phyloP scores from a whole-genome alignment of 768 basidiomycete genomes.

The Calocybe cyanea region DNA sequence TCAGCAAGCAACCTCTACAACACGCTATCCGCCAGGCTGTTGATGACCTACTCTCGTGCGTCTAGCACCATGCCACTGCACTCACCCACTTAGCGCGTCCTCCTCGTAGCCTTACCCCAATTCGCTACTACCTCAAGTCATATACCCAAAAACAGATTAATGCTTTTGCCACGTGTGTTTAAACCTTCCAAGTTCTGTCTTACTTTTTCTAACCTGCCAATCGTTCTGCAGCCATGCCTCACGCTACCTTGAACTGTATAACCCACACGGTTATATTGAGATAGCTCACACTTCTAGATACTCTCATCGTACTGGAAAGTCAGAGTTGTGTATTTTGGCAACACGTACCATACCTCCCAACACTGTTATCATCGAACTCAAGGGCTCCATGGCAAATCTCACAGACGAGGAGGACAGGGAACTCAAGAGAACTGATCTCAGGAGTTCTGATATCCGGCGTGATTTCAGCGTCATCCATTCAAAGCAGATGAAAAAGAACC shows the following conservation, averaged over 20 bases:
- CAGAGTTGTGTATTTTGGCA: conserved; percentile 83
- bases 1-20: conserved; percentile 49
- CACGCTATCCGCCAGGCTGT: conserved; percentile 68
- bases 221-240: conserved; percentile 66
- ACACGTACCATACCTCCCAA: conserved; percentile 68
- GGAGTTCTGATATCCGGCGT: conserved; percentile 72
- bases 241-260: conserved; percentile 85
- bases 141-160: conserved; percentile 85
- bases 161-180: conserved; percentile 86
- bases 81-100: conserved; percentile 16
- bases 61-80: conserved; percentile 19
- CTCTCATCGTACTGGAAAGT: conserved; percentile 83
- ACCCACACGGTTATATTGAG: conserved; percentile 80
- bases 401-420: conserved; percentile 85
- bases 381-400: conserved; percentile 87
- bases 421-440: conserved; percentile 76
- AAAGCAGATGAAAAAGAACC: conserved; percentile 88
- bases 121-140: conserved; percentile 72
- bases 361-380: conserved; percentile 77
- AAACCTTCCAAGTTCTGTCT: conserved; percentile 20
- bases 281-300: conserved; percentile 88
- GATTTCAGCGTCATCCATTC: conserved; percentile 93
- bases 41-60: conserved; percentile 71
- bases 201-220: conserved; percentile 19
- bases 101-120: conserved; percentile 56